Evolutionary conservation across 2,329 filamentous ascomycete genomes (phyloP).

Genomic region (Zalaria sp.): DNA sequence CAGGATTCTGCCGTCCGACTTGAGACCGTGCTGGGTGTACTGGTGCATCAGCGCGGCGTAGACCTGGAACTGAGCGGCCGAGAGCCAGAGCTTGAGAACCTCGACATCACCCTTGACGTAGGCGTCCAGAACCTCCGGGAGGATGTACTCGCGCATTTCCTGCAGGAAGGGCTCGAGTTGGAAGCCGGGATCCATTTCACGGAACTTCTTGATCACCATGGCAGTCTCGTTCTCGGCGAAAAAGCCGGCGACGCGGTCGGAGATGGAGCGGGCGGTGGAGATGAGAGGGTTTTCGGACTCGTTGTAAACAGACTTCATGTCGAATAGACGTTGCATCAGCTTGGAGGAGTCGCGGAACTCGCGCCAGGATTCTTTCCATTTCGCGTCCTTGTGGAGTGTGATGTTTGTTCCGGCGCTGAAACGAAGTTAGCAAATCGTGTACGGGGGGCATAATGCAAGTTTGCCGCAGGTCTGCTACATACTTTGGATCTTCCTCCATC

Average conservation of each 20-base stretch:
- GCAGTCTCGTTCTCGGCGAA: conserved; percentile 98
- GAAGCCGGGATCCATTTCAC: conserved; percentile 88
- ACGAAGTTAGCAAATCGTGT: conserved; percentile 16
- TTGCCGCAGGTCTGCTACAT: conserved; percentile 26
- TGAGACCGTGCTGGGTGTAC: conserved; percentile 83
- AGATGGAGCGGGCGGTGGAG: conserved; percentile 82
- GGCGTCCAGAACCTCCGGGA: conserved; percentile 91
- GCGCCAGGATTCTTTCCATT: conserved; percentile 97
- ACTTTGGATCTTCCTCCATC: conserved; percentile 77
- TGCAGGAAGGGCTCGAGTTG: conserved; percentile 89
- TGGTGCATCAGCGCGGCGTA: conserved; percentile 96
- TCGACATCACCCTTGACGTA: conserved; percentile 94
- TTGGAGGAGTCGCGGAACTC: conserved; percentile 86
- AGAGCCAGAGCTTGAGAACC: conserved; percentile 87
- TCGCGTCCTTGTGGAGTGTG: conserved; percentile 90
- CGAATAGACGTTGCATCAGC: conserved; percentile 77
- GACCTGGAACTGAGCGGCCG: conserved; percentile 88
- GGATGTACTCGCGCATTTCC: conserved; percentile 93
- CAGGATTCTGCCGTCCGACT: conserved; percentile 86
- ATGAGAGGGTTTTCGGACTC: conserved; percentile 97
- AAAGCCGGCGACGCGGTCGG: conserved; percentile 83
- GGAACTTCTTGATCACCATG: conserved; percentile 94
- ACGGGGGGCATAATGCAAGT: too few relatives aligned
- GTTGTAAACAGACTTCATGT: conserved; percentile 74
- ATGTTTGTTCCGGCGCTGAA: conserved; percentile 81